Percentiles rank a stretch among this genome's conserved stretches.
phyloP scores from a whole-genome alignment of 73 alveolate genomes.

The Diophrys sp. region DNA sequence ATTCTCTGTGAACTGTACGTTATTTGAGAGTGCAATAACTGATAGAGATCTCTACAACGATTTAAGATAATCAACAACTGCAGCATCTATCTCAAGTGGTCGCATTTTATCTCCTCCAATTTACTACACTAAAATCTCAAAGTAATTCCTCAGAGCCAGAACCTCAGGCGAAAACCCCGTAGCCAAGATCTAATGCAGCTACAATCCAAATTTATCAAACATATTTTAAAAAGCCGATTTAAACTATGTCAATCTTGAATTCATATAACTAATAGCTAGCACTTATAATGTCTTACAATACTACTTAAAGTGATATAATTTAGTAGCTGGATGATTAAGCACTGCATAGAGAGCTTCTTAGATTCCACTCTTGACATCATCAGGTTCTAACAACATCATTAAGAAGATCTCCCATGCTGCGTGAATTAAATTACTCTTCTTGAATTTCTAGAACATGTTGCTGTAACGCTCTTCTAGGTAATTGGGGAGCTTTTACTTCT shows the following conservation, averaged over 20 bases:
- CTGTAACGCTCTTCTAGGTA: constrained; percentile 48
- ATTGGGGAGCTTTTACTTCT: constrained; percentile 28
- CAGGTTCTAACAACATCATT: constrained; percentile 36
- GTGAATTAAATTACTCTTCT: constrained; percentile 16
- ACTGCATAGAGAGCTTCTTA: constrained; percentile 29
- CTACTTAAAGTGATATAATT: constrained; percentile 26
- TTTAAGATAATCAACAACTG: constrained; percentile 32
- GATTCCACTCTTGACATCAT: constrained; percentile 5
- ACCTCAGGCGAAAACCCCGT: constrained; percentile 54
- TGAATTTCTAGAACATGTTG: constrained; percentile 22
- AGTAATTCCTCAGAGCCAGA: constrained; percentile 39
- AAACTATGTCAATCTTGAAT: constrained; percentile 39
- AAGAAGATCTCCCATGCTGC: constrained; percentile 42
- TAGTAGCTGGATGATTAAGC: constrained; percentile 21
- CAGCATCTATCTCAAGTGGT: constrained; percentile 41
- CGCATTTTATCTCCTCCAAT: constrained; percentile 33
- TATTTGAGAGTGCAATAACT: constrained; percentile 8
- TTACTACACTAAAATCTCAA: constrained; percentile 32
- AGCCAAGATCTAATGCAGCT: constrained; percentile 39
- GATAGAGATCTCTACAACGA: not conserved
- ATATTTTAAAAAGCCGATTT: constrained; percentile 27
- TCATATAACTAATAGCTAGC: constrained; percentile 29
- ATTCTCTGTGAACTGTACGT: constrained; percentile 23
- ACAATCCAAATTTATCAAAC: constrained; percentile 18
- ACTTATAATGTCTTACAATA: constrained; percentile 11